Conservation (phyloP, 1,284 basidiomycete species). For the Tylopilus sp. region DNA sequence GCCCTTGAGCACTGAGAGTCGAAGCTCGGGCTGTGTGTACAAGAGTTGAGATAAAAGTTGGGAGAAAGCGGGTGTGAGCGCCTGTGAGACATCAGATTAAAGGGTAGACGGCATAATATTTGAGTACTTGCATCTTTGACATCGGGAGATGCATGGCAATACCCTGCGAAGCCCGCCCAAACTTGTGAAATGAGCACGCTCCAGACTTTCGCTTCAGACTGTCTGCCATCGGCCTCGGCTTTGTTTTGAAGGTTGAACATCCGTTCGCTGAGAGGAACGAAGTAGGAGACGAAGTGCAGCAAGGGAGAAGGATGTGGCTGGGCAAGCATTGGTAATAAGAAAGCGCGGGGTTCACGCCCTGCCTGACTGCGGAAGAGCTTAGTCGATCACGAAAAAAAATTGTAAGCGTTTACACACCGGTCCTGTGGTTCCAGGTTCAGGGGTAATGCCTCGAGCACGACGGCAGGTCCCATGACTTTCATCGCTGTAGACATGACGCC, state of each 20-base stretch:
- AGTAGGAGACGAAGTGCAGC: conserved; percentile 83
- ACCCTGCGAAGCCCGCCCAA: conserved; percentile 88
- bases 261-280: conserved; percentile 90
- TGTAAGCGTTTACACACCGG: conserved; percentile 50
- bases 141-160: conserved; percentile 66
- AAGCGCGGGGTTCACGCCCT: conserved; percentile 75
- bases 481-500: conserved; percentile 78
- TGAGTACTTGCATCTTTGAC: conserved; percentile 36
- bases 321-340: conserved; percentile 88
- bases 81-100: conserved; percentile 38
- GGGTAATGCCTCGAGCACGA: conserved; percentile 74
- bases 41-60: conserved; percentile 89
- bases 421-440: conserved; percentile 82
- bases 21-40: conserved; percentile 83
- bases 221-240: conserved; percentile 66
- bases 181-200: conserved; percentile 89
- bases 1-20: conserved; percentile 78
- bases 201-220: conserved; percentile 91
- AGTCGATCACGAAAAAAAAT: conserved; percentile 1
- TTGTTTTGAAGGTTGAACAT: conserved; percentile 86
- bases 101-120: background rate
- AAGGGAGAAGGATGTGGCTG: conserved; percentile 79
- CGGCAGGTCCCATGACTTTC: conserved; percentile 82
- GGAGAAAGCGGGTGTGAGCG: conserved; percentile 72
- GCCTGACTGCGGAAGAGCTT: conserved; percentile 44